These are phyloP conservation scores for Globisporangium echinulatum DNA, from an alignment of 352 stramenopile genomes.

Conservation along the genomic window DNA sequence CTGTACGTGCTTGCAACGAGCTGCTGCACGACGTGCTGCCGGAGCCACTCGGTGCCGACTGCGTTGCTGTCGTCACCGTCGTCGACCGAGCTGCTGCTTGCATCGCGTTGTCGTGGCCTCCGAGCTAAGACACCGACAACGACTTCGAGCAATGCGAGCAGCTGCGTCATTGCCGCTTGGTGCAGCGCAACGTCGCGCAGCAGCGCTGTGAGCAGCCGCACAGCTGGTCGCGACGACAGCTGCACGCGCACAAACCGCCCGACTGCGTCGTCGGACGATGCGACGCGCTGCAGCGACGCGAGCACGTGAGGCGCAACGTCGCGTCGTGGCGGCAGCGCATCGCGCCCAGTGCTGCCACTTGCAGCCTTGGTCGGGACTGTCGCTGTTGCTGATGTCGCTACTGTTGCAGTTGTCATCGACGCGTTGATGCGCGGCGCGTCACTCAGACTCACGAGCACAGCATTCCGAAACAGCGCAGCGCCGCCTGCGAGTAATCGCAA, in stretches of 20 bases:
- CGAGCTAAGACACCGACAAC: constrained; percentile 3
- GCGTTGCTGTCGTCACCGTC: constrained; percentile 5
- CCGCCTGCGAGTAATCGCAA: not conserved
- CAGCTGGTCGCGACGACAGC: constrained; percentile 25
- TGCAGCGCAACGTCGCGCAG: constrained; percentile 12
- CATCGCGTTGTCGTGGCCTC: no score
- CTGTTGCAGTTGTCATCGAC: not conserved
- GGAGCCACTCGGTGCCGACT: constrained; percentile 24
- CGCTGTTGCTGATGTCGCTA: not conserved
- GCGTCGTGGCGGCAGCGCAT: not conserved
- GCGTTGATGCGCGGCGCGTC: constrained; percentile 3
- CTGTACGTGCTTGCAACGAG: constrained; percentile 37
- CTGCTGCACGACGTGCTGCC: constrained; percentile 40
- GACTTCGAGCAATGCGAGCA: constrained; percentile 22
- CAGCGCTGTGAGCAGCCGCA: constrained; percentile 26
- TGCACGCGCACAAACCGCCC: constrained; percentile 34
- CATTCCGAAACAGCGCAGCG: constrained; percentile 9
- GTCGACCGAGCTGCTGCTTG: no score
- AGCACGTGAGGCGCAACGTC: constrained; percentile 12
- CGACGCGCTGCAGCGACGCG: constrained; percentile 20
- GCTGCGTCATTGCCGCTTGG: constrained; percentile 18
- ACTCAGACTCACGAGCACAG: constrained; percentile 7
- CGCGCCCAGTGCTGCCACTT: no score
- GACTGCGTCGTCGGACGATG: constrained; percentile 14
- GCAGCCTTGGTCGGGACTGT: not conserved